phyloP scores from a whole-genome alignment of 106 monocot species.

The Platanthera guangdongensis region DNA sequence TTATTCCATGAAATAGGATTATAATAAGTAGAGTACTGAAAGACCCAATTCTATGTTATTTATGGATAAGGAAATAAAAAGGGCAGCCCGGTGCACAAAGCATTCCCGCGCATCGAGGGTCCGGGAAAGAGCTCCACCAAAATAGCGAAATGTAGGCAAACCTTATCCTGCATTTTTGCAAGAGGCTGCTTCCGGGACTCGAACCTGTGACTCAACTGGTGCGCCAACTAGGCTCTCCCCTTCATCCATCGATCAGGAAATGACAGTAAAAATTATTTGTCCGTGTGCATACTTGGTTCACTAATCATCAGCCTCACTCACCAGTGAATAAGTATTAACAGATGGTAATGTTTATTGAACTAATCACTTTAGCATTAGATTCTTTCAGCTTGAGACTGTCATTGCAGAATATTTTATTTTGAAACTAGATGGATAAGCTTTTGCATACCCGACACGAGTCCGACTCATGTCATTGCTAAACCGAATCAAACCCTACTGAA shows the following conservation, averaged over 20 bases:
- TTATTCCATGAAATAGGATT: not conserved
- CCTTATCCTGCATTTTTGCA: too few species aligned
- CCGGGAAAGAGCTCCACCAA: too few species aligned
- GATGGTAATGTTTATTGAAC: not conserved
- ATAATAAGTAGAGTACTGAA: not conserved
- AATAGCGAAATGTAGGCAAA: too few species aligned
- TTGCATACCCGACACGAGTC: not conserved
- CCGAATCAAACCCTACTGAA: too few species aligned
- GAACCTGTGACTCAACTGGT: too few species aligned
- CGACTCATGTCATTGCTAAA: not conserved
- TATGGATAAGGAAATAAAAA: not conserved
- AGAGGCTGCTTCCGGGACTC: too few species aligned
- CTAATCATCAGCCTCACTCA: not conserved
- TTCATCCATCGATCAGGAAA: not conserved
- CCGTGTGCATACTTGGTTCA: not conserved
- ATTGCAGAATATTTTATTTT: not conserved
- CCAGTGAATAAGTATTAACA: not conserved
- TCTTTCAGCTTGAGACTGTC: not conserved
- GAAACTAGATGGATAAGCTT: not conserved
- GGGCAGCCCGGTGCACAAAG: too few species aligned
- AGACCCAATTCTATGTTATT: not conserved
- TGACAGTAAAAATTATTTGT: not conserved
- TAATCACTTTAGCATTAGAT: not conserved
- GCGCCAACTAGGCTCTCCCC: too few species aligned
- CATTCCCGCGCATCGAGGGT: too few species aligned